Base-by-base conservation (phyloP, 768 basidiomycete genomes). In the Cytidiella melzeri region DNA sequence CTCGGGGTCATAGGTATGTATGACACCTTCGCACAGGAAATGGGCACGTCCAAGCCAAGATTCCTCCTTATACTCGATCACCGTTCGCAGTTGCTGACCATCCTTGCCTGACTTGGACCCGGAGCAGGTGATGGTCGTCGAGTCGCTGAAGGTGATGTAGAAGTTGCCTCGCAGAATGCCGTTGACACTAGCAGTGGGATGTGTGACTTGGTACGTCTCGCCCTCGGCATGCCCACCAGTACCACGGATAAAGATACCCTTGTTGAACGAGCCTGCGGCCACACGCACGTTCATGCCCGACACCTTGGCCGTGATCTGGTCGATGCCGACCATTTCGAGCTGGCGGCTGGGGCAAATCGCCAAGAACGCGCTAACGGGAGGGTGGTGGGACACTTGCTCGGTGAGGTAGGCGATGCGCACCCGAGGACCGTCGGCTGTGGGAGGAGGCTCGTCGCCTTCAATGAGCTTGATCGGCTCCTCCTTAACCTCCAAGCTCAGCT, bases 1-100 rank as follows among this genome's bases (percentile, higher is more conserved):
- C 46, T 75, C 81, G 19, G 84, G 81, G 38, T 77, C 72, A 43
- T 89, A 88, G 21, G 80, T 79, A 69, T 95, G 92, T 45, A 99
- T 82, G 44, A 97, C 83, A 40, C 95, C 96, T 61, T 93, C 93
- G 4, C 89, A 54, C 39, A 85, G 68, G 73, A 86, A 95, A 54
- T 87, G 86, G 4, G 94, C 84, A 53, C 75, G 81, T 45, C 93
- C 92, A 40, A 96, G 74, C 94, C 94, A 97, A 2, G 88, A 88
- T 89, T 99, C 94, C 63, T 99, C 96, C 69, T 92, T 93, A 70
- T 95, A 98, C 60, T 94, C 91, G 50, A 96, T 80, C 56, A 98
- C 75, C 3, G 92, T 76, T 52, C 94, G 76, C 58, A 88, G 81
- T 61, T 76, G 79, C 54, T 76, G 69, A 28, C 73, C 76, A 12